Percentiles rank a stretch among this genome's conserved stretches.
Conservation (phyloP, 169 alveolate species). For the Miamiensis avidus region DNA sequence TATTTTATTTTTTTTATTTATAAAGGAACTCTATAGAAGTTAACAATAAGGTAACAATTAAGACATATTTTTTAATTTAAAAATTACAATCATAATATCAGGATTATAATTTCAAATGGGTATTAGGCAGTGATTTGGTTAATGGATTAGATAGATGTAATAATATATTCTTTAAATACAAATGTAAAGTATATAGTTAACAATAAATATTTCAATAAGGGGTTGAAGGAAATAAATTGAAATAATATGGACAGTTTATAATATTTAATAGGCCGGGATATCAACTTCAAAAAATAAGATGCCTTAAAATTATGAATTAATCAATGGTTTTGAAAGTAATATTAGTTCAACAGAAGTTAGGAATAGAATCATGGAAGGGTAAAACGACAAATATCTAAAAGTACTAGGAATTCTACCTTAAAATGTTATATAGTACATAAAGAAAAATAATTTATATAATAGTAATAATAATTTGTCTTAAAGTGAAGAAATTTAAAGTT, state of each 20-base stretch:
- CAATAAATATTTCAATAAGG: background rate
- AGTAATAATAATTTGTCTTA: no score
- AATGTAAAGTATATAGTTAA: no score
- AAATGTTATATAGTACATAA: no score
- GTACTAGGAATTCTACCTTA: no score
- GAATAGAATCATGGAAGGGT: background rate
- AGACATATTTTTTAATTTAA: background rate
- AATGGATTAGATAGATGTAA: background rate
- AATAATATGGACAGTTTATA: no score
- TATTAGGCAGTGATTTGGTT: background rate
- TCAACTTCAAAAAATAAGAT: background rate
- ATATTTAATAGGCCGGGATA: background rate
- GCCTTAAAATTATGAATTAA: background rate
- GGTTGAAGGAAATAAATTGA: background rate
- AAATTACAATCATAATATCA: background rate
- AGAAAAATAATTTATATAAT: no score
- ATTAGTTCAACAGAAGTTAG: background rate
- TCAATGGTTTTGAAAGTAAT: background rate
- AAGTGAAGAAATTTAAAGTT: no score
- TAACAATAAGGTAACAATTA: background rate
- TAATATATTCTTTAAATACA: no score
- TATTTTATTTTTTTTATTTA: no score
- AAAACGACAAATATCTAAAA: background rate
- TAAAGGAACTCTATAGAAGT: background rate
- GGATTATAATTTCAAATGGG: background rate